Evolutionary conservation across 495 filamentous ascomycete species (phyloP).

Genomic region (Xylaria intraflava): DNA sequence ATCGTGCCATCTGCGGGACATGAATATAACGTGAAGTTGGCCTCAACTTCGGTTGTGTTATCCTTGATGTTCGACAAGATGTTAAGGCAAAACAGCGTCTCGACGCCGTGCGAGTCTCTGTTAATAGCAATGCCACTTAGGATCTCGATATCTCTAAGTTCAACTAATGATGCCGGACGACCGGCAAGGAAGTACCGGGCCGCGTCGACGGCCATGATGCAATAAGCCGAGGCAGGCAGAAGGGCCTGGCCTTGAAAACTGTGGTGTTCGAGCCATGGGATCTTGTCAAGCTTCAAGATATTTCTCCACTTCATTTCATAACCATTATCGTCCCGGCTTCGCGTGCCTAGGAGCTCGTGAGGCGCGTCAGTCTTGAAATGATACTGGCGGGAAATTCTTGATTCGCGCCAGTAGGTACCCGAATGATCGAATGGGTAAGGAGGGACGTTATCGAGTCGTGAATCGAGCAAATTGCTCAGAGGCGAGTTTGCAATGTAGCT

Average conservation of each 20-base stretch:
- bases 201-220: constrained; percentile 40
- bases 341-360: constrained; percentile 44
- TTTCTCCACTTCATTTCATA: constrained; percentile 41
- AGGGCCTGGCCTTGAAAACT: constrained; percentile 39
- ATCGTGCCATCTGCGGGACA: constrained; percentile 27
- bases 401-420: constrained; percentile 38
- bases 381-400: constrained; percentile 39
- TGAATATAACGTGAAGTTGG: constrained; percentile 32
- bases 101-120: constrained; percentile 37
- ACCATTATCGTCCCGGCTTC: constrained; percentile 37
- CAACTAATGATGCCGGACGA: constrained; percentile 31
- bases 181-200: constrained; percentile 22
- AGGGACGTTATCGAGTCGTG: constrained; percentile 28
- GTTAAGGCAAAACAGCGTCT: constrained; percentile 39
- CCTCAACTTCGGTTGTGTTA: constrained; percentile 22
- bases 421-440: constrained; percentile 48
- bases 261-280: constrained; percentile 36
- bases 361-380: constrained; percentile 33
- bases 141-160: constrained; percentile 37
- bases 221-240: constrained; percentile 40
- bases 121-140: constrained; percentile 44
- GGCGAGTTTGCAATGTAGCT: constrained; percentile 33
- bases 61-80: constrained; percentile 4
- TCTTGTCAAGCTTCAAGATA: constrained; percentile 37
- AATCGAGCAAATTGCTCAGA: constrained; percentile 18